Evolutionary conservation across 495 filamentous ascomycete genomes (phyloP), one percentile per base, ranked within the genome.

Genomic region (Penicillium diatomitis): DNA sequence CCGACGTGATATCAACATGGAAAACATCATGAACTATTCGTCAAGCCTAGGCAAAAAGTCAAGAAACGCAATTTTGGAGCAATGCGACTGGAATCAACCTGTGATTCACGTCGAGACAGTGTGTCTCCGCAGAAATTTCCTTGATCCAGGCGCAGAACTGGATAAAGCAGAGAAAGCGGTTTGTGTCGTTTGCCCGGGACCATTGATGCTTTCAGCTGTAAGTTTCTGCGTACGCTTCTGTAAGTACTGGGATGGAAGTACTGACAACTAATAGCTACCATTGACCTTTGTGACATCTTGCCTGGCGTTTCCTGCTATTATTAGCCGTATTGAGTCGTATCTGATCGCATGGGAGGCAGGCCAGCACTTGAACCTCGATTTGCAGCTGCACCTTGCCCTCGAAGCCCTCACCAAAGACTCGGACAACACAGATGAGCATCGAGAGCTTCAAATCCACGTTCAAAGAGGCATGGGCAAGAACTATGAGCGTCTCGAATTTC

Each of bases 401-500:
- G 94, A 96, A 58, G 90, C 92, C 2, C 73, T 96, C 30, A 98
- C 92, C 1, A 97, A 98, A 58, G 90, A 97, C 58, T 90, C 88
- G 6, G 88, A 95, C 56, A 95, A 95, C 55, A 84, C 83, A 3
- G 87, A 87, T 33, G 89, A 95, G 41, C 84, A 90, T 49, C 73
- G 73, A 7, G 71, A 69, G 8, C 76, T 84, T 49, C 79, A 86
- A 49, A 67, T 92, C 37, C 86, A 91, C 53, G 73, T 88, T 27
- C 86, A 88, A 55, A 69, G 78, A 49, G 92, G 92, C 30, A 98
- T 96, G 92, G 92, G 91, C 8, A 88, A 84, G 47, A 96, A 97
- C 54, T 98, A 98, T 57, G 92, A 98, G 65, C 80, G 92, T 29
- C 80, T 97, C 2, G 92, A 98, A 50, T 94, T 97, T 53, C 73